Evolutionary conservation across 2,329 filamentous ascomycete species (phyloP).

Genomic region (Pseudogymnoascus sp.): DNA sequence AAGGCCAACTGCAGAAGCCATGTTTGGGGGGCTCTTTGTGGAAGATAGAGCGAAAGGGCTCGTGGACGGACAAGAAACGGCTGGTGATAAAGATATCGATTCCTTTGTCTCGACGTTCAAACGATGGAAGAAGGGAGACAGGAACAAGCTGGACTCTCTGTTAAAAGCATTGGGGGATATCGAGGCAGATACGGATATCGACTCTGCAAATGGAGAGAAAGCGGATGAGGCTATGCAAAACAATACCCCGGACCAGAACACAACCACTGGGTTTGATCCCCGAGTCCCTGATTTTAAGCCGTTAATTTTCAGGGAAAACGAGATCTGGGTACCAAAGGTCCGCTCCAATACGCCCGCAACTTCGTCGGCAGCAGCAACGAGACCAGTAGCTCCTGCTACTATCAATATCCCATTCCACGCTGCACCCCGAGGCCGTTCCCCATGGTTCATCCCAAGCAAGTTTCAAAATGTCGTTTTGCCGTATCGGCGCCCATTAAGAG

Average conservation of each 20-base stretch:
- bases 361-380: not conserved
- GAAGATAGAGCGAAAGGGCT: not conserved
- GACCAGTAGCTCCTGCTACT: not conserved
- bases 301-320: not conserved
- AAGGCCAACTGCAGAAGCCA: not conserved
- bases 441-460: not conserved
- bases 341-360: not conserved
- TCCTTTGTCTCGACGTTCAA: not conserved
- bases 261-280: not conserved
- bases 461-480: not conserved
- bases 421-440: not conserved
- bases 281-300: not conserved
- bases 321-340: not conserved
- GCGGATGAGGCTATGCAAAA: not conserved
- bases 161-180: not conserved
- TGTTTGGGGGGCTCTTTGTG: not conserved
- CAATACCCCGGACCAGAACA: not conserved
- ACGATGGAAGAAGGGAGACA: constrained; percentile 3
- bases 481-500: not conserved
- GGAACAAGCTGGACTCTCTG: not conserved
- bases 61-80: not conserved
- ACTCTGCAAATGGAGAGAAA: not conserved
- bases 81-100: not conserved
- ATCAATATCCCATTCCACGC: not conserved
- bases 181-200: not conserved